Base-by-base conservation (phyloP, 257 asterid species). In the Ballota nigra region DNA sequence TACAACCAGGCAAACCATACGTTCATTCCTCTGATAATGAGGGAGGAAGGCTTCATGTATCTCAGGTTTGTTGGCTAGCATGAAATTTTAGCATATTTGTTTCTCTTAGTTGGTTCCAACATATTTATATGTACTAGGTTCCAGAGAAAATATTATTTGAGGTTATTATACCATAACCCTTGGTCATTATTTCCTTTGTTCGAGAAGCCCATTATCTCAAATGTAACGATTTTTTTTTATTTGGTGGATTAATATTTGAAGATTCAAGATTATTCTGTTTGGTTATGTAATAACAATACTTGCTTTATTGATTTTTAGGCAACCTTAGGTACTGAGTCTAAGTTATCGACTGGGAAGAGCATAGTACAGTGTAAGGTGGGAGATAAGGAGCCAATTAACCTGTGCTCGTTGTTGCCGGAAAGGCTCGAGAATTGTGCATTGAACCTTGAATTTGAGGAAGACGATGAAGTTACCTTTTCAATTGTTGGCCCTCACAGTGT, bases 371-470 rank as follows among this genome's bases (percentile, higher is more conserved):
- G 98, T 85, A 69, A 22, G 65, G 94, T 95, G 38, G 97, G 98
- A 63, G 87, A 85, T 79, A 92, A 82, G 72, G 80, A 66, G 65
- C 99, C 99, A 2, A 86, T 89, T 76, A 79, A 83, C 71, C 34
- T 95, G 70, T 92, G 98, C 75, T 78, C 97, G 0, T 68, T 95
- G 83, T 66, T 88, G 52, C 99, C 99, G 0, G 86, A 86, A 69
- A 89, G 10, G 58, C 68, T 89, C 28, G 99, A 95, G 87, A 89
- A 83, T 5, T 89, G 93, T 72, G 73, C 89, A 0, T 67, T 91
- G 85, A 86, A 89, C 86, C 91, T 79, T 12, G 98, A 92, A 79
- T 95, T 95, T 36, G 97, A 88, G 78, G 99, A 92, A 75, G 97
- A 89, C 0, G 90, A 88, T 22, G 88, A 89, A 9, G 98, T 89